These are phyloP conservation scores for Barnettozyma salicaria DNA, from an alignment of 805 yeast genomes.

Conservation along the genomic window DNA sequence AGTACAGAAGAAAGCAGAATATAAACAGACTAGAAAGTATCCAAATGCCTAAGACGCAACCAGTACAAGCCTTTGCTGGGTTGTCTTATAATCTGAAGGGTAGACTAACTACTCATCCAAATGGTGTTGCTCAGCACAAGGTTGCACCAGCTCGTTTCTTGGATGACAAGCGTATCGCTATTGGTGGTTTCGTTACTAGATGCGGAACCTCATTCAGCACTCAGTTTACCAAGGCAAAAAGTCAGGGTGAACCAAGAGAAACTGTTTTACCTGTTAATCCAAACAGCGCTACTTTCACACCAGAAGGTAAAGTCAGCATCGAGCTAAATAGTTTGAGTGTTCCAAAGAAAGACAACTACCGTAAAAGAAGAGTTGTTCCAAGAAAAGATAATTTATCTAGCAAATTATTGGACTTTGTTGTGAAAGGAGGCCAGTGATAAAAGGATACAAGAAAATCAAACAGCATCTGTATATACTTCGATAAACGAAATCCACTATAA, in stretches of 20 bases:
- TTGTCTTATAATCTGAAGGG: conserved; percentile 66
- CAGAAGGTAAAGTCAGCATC: conserved; percentile 31
- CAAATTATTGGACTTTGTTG: neutral
- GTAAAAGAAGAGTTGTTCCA: neutral
- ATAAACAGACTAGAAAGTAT: conserved; percentile 9
- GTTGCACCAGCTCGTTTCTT: conserved; percentile 66
- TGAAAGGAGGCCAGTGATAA: neutral
- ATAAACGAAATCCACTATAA: no score
- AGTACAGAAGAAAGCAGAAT: conserved; percentile 8
- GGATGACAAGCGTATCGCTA: conserved; percentile 39
- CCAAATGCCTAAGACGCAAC: conserved; percentile 12
- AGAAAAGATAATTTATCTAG: neutral
- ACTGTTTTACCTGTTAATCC: conserved; percentile 38
- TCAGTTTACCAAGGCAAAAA: conserved; percentile 31
- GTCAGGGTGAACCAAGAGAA: conserved; percentile 39
- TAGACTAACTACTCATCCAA: conserved; percentile 60
- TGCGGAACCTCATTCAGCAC: conserved; percentile 28
- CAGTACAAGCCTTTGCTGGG: conserved; percentile 68
- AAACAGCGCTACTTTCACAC: conserved; percentile 31
- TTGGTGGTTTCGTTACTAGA: conserved; percentile 49
- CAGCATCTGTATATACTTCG: neutral
- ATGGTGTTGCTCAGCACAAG: conserved; percentile 50
- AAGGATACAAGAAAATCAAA: neutral
- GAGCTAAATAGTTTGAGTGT: neutral
- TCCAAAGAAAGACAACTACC: conserved; percentile 1